These are phyloP conservation scores for Coemansia guatemalensis DNA, from an alignment of 192 early-diverging fungal species.

Conservation along the genomic window DNA sequence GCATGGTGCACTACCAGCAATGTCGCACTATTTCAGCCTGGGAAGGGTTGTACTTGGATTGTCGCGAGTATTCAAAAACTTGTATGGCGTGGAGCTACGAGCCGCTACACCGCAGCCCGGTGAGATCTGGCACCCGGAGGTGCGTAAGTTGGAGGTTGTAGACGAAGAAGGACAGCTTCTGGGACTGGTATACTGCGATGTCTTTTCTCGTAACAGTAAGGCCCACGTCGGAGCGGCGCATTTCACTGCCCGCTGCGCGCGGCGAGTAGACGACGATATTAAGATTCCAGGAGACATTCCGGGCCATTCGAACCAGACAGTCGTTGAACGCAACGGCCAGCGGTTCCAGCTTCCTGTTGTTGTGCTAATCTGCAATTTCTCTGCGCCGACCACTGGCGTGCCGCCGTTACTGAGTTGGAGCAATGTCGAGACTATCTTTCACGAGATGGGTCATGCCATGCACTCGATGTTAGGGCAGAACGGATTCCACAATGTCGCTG, in stretches of 20 bases:
- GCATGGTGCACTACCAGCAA: slow-evolving; percentile 44
- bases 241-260: slow-evolving; percentile 90
- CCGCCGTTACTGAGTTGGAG: slow-evolving; percentile 71
- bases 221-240: slow-evolving; percentile 86
- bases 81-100: slow-evolving; percentile 87
- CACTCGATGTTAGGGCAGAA: slow-evolving; percentile 95
- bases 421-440: slow-evolving; percentile 96
- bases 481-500: slow-evolving; percentile 95
- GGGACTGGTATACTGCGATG: slow-evolving; percentile 93
- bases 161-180: slow-evolving; percentile 84
- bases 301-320: slow-evolving; percentile 30
- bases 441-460: slow-evolving; percentile 99
- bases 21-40: slow-evolving; percentile 81
- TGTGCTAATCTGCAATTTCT: slow-evolving; percentile 74
- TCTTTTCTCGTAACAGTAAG: slow-evolving; percentile 75
- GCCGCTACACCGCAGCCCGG: slow-evolving; percentile 67
- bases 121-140: slow-evolving; percentile 90
- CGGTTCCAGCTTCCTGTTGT: slow-evolving; percentile 71
- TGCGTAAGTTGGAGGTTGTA: slow-evolving; percentile 87
- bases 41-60: slow-evolving; percentile 86
- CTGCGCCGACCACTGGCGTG: slow-evolving; percentile 38
- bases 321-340: slow-evolving; percentile 48
- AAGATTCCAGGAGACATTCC: slow-evolving; percentile 8
- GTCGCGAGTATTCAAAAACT: slow-evolving; percentile 75
- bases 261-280: slow-evolving; percentile 82